A percentile compares a stretch with the other conserved stretches of the same genome.
phyloP scores from a whole-genome alignment of 2,329 filamentous ascomycete genomes.

The Verticillium nonalfalfae region DNA sequence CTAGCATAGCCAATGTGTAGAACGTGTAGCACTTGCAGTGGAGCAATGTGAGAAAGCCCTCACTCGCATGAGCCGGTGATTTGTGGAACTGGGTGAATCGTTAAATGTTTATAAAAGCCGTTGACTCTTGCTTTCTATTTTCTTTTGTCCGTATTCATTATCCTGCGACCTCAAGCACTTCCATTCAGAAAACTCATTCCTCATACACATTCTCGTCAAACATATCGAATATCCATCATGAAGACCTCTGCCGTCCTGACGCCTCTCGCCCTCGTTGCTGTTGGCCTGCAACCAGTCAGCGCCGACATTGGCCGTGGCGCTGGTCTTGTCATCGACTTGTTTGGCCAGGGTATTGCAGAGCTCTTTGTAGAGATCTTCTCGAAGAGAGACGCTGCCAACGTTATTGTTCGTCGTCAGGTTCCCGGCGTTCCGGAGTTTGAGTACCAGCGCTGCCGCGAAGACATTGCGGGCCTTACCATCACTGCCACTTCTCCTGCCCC shows the following conservation, averaged over 20 bases:
- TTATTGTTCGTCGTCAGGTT: not conserved
- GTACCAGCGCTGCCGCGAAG: slow-evolving; percentile 8
- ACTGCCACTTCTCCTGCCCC: slow-evolving; percentile 3
- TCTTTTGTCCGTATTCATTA: not conserved
- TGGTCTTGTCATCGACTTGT: slow-evolving; percentile 4
- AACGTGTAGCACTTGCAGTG: too few species aligned
- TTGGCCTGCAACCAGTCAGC: slow-evolving; percentile 3
- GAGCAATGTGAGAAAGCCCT: too few species aligned
- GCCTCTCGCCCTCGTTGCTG: slow-evolving; percentile 4
- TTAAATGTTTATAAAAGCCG: too few species aligned
- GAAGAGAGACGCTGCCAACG: not conserved
- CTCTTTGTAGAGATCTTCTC: slow-evolving; percentile 1
- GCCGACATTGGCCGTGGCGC: slow-evolving; percentile 4
- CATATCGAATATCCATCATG: not conserved
- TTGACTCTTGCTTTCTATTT: too few species aligned
- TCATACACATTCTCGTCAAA: not conserved
- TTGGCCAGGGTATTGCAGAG: slow-evolving; percentile 4
- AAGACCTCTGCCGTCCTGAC: not conserved
- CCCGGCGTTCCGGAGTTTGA: slow-evolving; percentile 9
- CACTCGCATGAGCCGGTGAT: too few species aligned
- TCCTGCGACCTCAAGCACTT: not conserved
- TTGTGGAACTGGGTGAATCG: too few species aligned
- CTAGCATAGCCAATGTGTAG: too few species aligned
- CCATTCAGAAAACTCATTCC: not conserved
- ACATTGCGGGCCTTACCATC: slow-evolving; percentile 6